Evolutionary conservation across 441 rosid genomes (phyloP), one percentile per base, ranked within the genome.

Genomic region (Erodium moschatum): DNA sequence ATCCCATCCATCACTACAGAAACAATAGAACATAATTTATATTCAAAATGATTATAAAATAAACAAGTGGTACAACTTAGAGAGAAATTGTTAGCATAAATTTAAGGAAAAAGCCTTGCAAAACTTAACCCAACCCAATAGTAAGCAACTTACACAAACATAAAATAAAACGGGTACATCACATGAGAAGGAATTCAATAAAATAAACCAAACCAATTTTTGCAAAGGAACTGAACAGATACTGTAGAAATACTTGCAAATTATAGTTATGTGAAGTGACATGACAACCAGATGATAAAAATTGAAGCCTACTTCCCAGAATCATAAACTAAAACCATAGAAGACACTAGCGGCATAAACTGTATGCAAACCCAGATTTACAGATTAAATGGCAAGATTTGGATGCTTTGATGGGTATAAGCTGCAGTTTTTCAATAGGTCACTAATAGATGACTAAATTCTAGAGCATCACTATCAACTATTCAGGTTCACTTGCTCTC

Each of bases 1-100:
- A 79, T 95, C 99, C 99, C 99, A 95, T 72, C 99, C 98, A 79
- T 95, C 99, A 77, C 99, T 95, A 76, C 76, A 81, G 76, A 56
- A 31, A 67, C 72, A 78, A 74, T 66, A 67, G 62, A 52, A 60
- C 20, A 75, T 12, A 74, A 4, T 31, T 29, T 5, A 64, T 33
- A 31, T 35, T 3, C 13, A 64, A 33, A 64, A 31, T 31, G n/a
- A 29, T 29, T 29, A n/a, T 16, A 64, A 20, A 20, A 19, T 21
- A 10, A 50, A 19, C 20, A 60, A 20, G 52, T 46, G 15, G 52
- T 35, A 46, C 52, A 21, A 20, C 64, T 9, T 20, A 60, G 64
- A 20, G 31, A 21, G 27, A 35, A 35, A 60, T 20, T 20, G n/a
- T 60, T 60, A 8, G 33, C n/a, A 12, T 21, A 0, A 60, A 21